phyloP scores from a whole-genome alignment of 2,329 filamentous ascomycete genomes.

The Boeremia lycopersici region DNA sequence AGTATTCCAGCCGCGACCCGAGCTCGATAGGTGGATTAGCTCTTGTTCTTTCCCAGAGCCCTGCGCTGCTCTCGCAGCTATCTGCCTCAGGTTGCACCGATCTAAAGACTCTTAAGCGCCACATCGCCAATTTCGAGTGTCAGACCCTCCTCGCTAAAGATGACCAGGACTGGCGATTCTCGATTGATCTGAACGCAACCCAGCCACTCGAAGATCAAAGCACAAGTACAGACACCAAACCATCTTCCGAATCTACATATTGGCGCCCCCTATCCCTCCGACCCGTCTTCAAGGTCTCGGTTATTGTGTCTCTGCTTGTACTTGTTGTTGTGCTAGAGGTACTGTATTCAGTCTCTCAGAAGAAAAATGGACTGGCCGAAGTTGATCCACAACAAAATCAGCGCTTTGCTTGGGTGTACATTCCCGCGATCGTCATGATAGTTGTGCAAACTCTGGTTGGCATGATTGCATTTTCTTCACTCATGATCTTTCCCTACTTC shows the following conservation, averaged over 20 bases:
- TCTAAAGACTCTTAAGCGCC: not conserved
- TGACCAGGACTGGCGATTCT: not conserved
- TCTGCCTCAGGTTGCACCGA: not conserved
- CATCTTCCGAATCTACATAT: not conserved
- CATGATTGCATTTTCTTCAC: not conserved
- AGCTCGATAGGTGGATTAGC: slow-evolving; percentile 1
- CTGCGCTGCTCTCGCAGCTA: not conserved
- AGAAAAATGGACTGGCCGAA: not conserved
- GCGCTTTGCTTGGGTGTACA: slow-evolving; percentile 1
- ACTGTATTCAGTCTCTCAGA: not conserved
- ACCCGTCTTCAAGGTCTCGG: not conserved
- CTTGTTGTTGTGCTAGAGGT: slow-evolving; percentile 1
- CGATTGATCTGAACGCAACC: not conserved
- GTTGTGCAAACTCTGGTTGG: not conserved
- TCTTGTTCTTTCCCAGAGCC: not conserved
- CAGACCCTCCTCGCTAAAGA: not conserved
- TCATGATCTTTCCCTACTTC: slow-evolving; percentile 3
- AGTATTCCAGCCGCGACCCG: not conserved
- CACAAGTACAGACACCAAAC: not conserved
- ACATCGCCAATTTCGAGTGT: not conserved
- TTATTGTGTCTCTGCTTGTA: not conserved
- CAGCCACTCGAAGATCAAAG: not conserved
- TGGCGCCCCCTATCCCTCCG: slow-evolving; percentile 1
- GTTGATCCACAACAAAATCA: not conserved
- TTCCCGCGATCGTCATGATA: slow-evolving; percentile 1